A percentile compares a stretch with the other conserved stretches of the same genome.
phyloP scores from a whole-genome alignment of 2,329 filamentous ascomycete genomes.

The Penicillium polonicum region DNA sequence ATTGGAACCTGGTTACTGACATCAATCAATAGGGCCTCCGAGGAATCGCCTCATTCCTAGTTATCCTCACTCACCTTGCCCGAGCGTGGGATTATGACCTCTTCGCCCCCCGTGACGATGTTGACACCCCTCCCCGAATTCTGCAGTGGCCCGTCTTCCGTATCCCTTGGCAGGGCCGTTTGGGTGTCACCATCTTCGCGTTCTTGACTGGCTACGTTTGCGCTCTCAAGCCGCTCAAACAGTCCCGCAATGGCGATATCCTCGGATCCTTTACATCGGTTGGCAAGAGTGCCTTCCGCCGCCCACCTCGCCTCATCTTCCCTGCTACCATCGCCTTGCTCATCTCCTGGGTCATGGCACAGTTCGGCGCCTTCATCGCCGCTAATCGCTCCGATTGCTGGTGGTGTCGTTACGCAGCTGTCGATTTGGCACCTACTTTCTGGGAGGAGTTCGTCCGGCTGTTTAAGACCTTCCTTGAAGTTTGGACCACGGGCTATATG shows the following conservation, averaged over 20 bases:
- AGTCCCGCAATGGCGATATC: slow-evolving; percentile 48
- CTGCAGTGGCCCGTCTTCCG: slow-evolving; percentile 54
- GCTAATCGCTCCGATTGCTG: slow-evolving; percentile 50
- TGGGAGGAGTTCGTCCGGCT: slow-evolving; percentile 47
- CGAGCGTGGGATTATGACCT: slow-evolving; percentile 53
- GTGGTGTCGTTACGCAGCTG: slow-evolving; percentile 54
- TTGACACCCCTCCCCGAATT: slow-evolving; percentile 45
- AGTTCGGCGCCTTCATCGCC: slow-evolving; percentile 50
- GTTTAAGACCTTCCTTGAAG: slow-evolving; percentile 48
- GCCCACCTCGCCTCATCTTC: slow-evolving; percentile 53
- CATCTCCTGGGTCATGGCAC: slow-evolving; percentile 52
- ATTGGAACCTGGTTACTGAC: neutral
- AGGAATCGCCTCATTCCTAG: slow-evolving; percentile 54
- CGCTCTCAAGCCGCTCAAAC: slow-evolving; percentile 55
- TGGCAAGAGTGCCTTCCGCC: slow-evolving; percentile 55
- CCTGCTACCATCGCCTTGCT: slow-evolving; percentile 54
- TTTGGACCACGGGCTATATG: slow-evolving; percentile 54
- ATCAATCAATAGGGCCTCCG: slow-evolving; percentile 47
- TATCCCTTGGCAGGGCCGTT: slow-evolving; percentile 54
- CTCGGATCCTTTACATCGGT: slow-evolving; percentile 49
- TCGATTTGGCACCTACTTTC: slow-evolving; percentile 45
- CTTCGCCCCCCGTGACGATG: slow-evolving; percentile 49
- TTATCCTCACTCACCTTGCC: slow-evolving; percentile 54
- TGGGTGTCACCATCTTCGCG: slow-evolving; percentile 57
- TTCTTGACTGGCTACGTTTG: slow-evolving; percentile 58